phyloP scores from a whole-genome alignment of 2,329 filamentous ascomycete genomes.

The Stachybotrys elegans region DNA sequence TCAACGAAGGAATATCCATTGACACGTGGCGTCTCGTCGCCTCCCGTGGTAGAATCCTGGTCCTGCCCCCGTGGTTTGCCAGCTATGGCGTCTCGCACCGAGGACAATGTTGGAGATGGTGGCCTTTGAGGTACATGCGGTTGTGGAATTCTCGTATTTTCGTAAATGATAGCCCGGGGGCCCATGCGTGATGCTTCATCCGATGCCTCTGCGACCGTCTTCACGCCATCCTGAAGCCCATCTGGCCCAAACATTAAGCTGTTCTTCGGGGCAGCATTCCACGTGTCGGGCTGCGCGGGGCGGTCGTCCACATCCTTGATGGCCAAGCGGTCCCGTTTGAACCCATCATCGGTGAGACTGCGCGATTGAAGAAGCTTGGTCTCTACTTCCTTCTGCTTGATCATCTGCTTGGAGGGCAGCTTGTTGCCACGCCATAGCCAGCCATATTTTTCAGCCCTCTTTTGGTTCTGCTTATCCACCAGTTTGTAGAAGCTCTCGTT shows the following conservation, averaged over 20 bases:
- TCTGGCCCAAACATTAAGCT: constrained; percentile 80
- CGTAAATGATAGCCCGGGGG: constrained; percentile 73
- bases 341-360: constrained; percentile 51
- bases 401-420: constrained; percentile 72
- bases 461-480: constrained; percentile 84
- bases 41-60: constrained; percentile 52
- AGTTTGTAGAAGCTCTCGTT: constrained; percentile 95
- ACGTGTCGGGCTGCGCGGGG: constrained; percentile 71
- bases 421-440: constrained; percentile 91
- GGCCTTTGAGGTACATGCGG: constrained; percentile 43
- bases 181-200: constrained; percentile 68
- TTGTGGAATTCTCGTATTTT: constrained; percentile 73
- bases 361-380: constrained; percentile 42
- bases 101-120: constrained; percentile 76
- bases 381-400: constrained; percentile 60
- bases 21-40: constrained; percentile 78
- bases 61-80: constrained; percentile 60
- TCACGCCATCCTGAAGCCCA: constrained; percentile 51
- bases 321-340: constrained; percentile 51
- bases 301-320: constrained; percentile 65
- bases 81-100: constrained; percentile 77
- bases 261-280: constrained; percentile 73
- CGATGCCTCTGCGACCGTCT: constrained; percentile 62
- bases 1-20: constrained; percentile 95
- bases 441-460: constrained; percentile 75